A percentile compares a stretch with the other conserved stretches of the same genome.
Conservation (phyloP, 1,284 basidiomycete species). For the Singerocomus inundabilis region DNA sequence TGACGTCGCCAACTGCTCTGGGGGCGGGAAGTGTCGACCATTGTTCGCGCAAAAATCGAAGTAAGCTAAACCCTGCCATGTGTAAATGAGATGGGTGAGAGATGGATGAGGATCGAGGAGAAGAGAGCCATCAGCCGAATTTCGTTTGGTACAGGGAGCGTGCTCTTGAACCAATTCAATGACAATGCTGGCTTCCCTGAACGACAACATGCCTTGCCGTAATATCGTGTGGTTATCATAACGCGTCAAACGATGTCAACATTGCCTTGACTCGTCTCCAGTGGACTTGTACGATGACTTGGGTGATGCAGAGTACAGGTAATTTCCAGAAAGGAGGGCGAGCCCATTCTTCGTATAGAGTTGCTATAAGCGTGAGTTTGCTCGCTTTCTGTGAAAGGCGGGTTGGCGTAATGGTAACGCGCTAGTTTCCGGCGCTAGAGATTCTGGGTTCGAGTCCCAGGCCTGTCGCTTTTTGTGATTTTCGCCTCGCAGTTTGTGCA, state of each 20-base stretch:
- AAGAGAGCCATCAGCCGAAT: too few species aligned
- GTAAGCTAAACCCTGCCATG: conserved; percentile 12
- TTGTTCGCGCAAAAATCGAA: conserved; percentile 13
- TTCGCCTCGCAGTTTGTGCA: background rate
- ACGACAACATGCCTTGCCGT: background rate
- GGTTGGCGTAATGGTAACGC: conserved; percentile 43
- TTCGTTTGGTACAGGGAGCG: too few species aligned
- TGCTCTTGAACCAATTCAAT: too few species aligned
- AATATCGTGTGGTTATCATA: background rate
- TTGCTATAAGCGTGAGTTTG: too few species aligned
- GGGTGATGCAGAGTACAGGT: too few species aligned
- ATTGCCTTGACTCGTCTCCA: background rate
- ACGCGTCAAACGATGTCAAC: background rate
- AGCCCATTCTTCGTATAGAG: background rate
- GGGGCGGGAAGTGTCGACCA: conserved; percentile 6
- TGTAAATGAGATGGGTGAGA: background rate
- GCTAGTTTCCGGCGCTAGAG: conserved; percentile 53
- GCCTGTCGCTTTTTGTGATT: conserved; percentile 44
- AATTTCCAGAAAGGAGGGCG: too few species aligned
- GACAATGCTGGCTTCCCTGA: background rate
- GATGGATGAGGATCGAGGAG: background rate
- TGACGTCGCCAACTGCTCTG: conserved; percentile 15
- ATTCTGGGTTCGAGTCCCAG: conserved; percentile 54
- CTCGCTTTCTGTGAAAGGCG: conserved; percentile 16
- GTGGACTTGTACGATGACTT: background rate